These are phyloP conservation scores for Linnemannia schmuckeri DNA, from an alignment of 192 early-diverging fungal species.

Conservation along the genomic window DNA sequence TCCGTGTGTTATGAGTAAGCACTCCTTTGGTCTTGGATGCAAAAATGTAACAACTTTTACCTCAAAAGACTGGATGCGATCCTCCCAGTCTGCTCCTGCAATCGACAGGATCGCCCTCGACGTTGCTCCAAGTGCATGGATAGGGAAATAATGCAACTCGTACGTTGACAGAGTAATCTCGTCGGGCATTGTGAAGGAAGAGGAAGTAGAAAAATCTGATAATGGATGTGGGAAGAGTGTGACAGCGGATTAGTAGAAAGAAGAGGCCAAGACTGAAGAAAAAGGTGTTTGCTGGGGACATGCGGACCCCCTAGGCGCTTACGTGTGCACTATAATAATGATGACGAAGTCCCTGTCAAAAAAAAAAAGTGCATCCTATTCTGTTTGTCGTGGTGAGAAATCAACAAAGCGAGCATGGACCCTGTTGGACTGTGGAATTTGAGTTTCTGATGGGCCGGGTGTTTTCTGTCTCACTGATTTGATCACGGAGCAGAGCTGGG, in stretches of 20 bases:
- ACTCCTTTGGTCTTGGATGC: not conserved
- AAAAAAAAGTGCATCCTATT: not conserved
- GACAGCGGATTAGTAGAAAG: not conserved
- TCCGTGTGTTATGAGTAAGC: not conserved
- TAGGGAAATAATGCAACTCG: constrained; percentile 35
- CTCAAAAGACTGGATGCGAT: constrained; percentile 31
- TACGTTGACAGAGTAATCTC: not conserved
- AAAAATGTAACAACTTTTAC: not conserved
- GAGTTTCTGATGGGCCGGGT: not conserved
- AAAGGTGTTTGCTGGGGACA: not conserved
- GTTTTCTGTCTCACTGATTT: not conserved
- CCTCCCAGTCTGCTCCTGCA: constrained; percentile 21
- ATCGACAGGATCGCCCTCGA: constrained; percentile 24
- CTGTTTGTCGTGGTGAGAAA: not conserved
- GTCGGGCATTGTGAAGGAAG: not conserved
- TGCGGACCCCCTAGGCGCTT: too few relatives aligned
- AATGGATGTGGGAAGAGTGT: not conserved
- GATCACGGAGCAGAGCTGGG: not conserved
- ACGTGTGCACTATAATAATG: too few relatives aligned
- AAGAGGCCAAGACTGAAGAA: not conserved
- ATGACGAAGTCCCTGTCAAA: not conserved
- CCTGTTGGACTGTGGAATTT: not conserved
- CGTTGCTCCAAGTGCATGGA: constrained; percentile 31
- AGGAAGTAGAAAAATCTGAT: not conserved
- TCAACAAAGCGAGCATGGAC: not conserved